Evolutionary conservation across 1,284 basidiomycete genomes (phyloP).

Genomic region (Cutaneotrichosporon curvatum): DNA sequence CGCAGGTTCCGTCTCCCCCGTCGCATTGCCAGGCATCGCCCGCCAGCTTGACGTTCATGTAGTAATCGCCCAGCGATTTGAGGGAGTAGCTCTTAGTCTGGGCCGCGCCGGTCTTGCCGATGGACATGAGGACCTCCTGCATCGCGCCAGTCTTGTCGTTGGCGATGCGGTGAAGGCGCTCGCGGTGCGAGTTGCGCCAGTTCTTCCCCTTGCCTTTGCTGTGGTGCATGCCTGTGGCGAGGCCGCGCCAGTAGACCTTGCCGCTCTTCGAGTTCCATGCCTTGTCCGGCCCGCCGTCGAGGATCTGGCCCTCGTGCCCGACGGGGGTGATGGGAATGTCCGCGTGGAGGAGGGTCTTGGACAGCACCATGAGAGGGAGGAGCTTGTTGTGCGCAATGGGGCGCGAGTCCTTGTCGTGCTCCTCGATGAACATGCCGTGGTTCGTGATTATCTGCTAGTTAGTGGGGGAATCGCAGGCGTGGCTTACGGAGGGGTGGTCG

Average conservation of each 20-base stretch:
- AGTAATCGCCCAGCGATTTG: constrained; percentile 37
- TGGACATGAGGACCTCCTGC: constrained; percentile 32
- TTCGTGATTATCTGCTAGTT: constrained; percentile 38
- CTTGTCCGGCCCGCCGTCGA: constrained; percentile 43
- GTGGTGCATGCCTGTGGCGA: constrained; percentile 41
- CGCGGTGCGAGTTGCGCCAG: constrained; percentile 44
- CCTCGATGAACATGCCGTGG: constrained; percentile 46
- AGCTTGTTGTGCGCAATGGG: constrained; percentile 45
- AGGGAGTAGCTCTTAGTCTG: constrained; percentile 27
- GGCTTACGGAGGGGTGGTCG: constrained; percentile 39
- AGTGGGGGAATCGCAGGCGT: too few relatives aligned
- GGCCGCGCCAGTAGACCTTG: constrained; percentile 47
- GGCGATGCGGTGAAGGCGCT: constrained; percentile 43
- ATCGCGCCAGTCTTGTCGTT: constrained; percentile 30
- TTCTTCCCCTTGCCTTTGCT: constrained; percentile 36
- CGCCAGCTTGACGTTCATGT: constrained; percentile 44
- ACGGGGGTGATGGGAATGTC: constrained; percentile 47
- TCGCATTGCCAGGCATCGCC: constrained; percentile 43
- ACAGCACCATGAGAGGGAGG: constrained; percentile 43
- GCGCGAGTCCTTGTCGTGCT: constrained; percentile 33
- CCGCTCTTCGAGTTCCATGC: constrained; percentile 41
- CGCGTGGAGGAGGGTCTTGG: constrained; percentile 41
- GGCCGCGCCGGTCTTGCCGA: constrained; percentile 34
- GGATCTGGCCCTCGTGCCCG: constrained; percentile 38
- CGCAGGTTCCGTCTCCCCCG: constrained; percentile 43